Evolutionary conservation across 306 rosid genomes (phyloP).

Genomic region (Trifolium subterraneum): DNA sequence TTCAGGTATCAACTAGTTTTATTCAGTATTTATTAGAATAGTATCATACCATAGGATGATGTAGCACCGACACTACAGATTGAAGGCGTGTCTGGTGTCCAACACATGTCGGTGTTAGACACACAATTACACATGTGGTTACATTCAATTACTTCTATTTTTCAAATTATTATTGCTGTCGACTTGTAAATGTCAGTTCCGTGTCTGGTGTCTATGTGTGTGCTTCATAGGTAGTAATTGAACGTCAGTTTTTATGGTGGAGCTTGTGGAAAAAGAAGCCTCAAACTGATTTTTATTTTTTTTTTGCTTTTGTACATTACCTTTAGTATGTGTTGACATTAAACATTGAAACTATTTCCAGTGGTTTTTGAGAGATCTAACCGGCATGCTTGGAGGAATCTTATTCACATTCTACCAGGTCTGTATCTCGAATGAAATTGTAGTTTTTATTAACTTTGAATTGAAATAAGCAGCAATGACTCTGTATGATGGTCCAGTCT

Average conservation of each 20-base stretch:
- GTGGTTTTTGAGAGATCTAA: conserved; percentile 98
- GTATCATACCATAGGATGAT: background rate
- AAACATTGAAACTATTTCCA: conserved; percentile 54
- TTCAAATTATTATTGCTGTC: background rate
- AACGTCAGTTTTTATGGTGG: conserved; percentile 16
- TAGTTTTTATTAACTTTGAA: conserved; percentile 24
- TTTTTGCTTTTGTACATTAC: background rate
- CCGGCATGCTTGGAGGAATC: conserved; percentile 99
- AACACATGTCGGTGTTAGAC: background rate
- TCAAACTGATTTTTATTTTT: background rate
- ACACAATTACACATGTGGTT: background rate
- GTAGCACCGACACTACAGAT: background rate
- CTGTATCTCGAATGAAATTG: conserved; percentile 5
- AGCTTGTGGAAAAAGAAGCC: conserved; percentile 39
- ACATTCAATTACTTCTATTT: background rate
- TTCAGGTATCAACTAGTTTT: conserved; percentile 69
- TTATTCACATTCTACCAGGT: conserved; percentile 98
- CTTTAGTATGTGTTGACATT: conserved; percentile 33
- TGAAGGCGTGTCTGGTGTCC: background rate
- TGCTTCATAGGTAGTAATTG: conserved; percentile 1
- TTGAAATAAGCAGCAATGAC: conserved; percentile 14
- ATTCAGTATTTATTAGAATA: conserved; percentile 2
- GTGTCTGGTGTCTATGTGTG: background rate
- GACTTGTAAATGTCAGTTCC: background rate
- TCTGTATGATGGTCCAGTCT: conserved; percentile 30